Evolutionary conservation across 2,329 filamentous ascomycete species (phyloP), one percentile per base, ranked within the genome.

Genomic region (Hypoxylon rubiginosum): DNA sequence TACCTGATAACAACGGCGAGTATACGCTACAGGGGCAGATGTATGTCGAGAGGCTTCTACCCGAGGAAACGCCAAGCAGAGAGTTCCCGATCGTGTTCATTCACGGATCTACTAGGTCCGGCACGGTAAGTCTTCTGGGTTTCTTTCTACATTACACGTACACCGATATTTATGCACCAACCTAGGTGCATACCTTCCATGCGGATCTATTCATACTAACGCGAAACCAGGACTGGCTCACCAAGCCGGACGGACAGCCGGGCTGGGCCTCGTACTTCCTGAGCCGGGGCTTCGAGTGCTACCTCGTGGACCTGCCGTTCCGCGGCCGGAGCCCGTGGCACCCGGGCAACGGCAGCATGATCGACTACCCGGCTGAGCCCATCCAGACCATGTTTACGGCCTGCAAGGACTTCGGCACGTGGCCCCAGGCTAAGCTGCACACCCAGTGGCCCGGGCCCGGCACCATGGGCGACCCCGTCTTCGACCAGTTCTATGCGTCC

Each of bases 251-350:
- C 61, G 81, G 81, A 48, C 74, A 79, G 13, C 77, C 77, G 8
- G 83, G 83, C 15, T 86, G 83, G 84, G 81, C 83, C 0, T 82
- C 81, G 2, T 78, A 78, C 61, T 86, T 85, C 69, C 66, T 85
- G 6, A 68, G 72, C 4, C 75, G 79, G n/a, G 82, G 83, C 15
- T 82, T 83, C 71, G 79, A 82, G 48, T 76, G 84, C 50, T 85
- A 84, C 72, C 74, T 85, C 50, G 77, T 82, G 11, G 84, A 86
- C 67, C 80, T 83, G 64, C 78, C 82, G 2, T 78, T 78, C 26
- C 80, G 82, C 19, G 84, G 81, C 30, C 80, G 84, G 34, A 84
- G 81, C 17, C 72, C 80, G 0, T 83, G 80, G 77, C 66, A 75
- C 13, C 79, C 82, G 6, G 69, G 54, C 0, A 71, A 75, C 39